Percentiles rank a stretch among this genome's conserved stretches.
Evolutionary conservation across 1,139 yeast species (phyloP).

Genomic region (Pichia sp.): DNA sequence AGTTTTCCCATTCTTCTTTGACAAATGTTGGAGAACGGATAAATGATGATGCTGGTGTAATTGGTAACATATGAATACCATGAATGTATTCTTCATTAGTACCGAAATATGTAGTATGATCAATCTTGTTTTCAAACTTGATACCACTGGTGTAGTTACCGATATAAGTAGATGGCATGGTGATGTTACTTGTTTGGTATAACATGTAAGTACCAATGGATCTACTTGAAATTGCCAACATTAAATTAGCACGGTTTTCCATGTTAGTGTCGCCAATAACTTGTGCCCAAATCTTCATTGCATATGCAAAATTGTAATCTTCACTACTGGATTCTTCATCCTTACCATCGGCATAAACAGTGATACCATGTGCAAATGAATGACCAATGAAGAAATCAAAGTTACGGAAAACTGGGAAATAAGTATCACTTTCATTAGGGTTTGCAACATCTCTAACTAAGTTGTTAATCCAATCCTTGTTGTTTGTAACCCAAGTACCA

Average conservation of each 20-base stretch:
- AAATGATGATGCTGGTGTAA: constrained; percentile 54
- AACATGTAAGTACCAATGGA: constrained; percentile 64
- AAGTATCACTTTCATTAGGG: constrained; percentile 52
- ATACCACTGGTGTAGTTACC: constrained; percentile 76
- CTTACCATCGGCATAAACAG: constrained; percentile 69
- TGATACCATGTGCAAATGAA: constrained; percentile 82
- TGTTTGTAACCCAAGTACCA: constrained; percentile 65
- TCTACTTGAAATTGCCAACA: constrained; percentile 63
- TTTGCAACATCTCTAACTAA: constrained; percentile 77
- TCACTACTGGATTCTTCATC: constrained; percentile 82
- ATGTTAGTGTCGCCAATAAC: constrained; percentile 68
- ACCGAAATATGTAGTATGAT: constrained; percentile 58
- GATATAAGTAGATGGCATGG: constrained; percentile 56
- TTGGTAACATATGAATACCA: constrained; percentile 64
- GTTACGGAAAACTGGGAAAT: constrained; percentile 74
- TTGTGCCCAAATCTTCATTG: constrained; percentile 79
- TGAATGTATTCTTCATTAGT: constrained; percentile 52
- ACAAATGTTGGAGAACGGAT: constrained; percentile 49
- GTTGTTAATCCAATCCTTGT: constrained; percentile 64
- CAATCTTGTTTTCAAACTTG: constrained; percentile 58
- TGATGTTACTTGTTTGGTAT: constrained; percentile 53
- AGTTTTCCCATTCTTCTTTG: constrained; percentile 51
- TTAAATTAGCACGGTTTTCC: constrained; percentile 76
- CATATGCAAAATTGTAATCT: constrained; percentile 79
- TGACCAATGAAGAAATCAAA: constrained; percentile 85